Conservation (phyloP, 2,329 filamentous ascomycete genomes). For the Phialocephala subalpina region DNA sequence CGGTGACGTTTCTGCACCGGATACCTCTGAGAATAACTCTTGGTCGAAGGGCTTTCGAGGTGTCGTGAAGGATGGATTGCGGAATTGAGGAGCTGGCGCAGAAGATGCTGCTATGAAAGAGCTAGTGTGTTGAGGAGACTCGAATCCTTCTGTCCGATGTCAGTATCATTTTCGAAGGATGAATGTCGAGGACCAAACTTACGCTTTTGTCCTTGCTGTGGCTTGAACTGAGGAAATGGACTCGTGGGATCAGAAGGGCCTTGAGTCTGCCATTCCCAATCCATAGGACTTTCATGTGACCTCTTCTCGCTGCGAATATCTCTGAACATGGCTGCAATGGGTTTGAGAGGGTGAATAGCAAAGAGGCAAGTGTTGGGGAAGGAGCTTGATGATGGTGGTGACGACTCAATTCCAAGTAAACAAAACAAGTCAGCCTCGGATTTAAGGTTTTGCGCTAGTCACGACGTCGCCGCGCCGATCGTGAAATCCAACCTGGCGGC, state of each 20-base stretch:
- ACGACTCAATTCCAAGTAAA: constrained; percentile 24
- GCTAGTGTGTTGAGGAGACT: constrained; percentile 50
- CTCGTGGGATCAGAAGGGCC: constrained; percentile 67
- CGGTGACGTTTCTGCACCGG: constrained; percentile 67
- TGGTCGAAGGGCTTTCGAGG: constrained; percentile 66
- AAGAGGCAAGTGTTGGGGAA: neutral
- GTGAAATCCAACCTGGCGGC: neutral
- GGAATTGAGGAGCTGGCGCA: constrained; percentile 58
- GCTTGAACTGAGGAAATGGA: constrained; percentile 59
- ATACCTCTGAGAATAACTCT: constrained; percentile 56
- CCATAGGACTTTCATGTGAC: constrained; percentile 69
- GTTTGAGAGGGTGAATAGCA: constrained; percentile 1
- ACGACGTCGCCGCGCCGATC: neutral
- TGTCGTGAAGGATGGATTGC: constrained; percentile 71
- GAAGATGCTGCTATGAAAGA: constrained; percentile 55
- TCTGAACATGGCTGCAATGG: constrained; percentile 35
- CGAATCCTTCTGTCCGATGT: constrained; percentile 37
- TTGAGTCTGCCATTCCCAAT: constrained; percentile 68
- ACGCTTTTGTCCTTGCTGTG: constrained; percentile 39
- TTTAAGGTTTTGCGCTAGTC: constrained; percentile 25
- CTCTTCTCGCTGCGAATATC: constrained; percentile 57
- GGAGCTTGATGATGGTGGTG: too few species aligned
- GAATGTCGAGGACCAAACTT: neutral
- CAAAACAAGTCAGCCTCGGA: constrained; percentile 24
- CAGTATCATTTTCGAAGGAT: constrained; percentile 19